Evolutionary conservation across 768 basidiomycete genomes (phyloP).

Genomic region (Mycena haematopus): DNA sequence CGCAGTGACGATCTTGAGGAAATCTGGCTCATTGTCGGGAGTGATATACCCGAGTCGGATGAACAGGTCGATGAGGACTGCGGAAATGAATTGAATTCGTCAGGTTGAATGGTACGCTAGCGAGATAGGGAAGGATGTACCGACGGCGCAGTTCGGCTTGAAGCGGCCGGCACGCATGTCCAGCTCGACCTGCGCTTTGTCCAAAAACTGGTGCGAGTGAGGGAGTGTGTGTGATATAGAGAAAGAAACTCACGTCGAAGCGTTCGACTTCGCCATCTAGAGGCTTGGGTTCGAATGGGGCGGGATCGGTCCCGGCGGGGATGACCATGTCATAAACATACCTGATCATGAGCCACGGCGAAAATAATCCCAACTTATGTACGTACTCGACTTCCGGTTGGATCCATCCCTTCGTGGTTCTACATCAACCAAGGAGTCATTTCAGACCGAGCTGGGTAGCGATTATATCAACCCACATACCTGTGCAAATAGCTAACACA

Average conservation of each 20-base stretch:
- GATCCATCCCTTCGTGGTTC: conserved; percentile 75
- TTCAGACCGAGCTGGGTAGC: no score
- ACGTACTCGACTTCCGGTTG: conserved; percentile 87
- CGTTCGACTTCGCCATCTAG: conserved; percentile 94
- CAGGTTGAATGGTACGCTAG: background rate
- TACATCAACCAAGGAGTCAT: conserved; percentile 30
- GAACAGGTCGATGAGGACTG: conserved; percentile 89
- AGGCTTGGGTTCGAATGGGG: conserved; percentile 69
- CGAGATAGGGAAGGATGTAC: conserved; percentile 46
- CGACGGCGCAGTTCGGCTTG: conserved; percentile 92
- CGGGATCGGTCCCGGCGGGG: conserved; percentile 55
- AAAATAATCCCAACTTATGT: background rate
- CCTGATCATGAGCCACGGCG: conserved; percentile 43
- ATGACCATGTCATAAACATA: conserved; percentile 86
- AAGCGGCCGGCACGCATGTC: conserved; percentile 76
- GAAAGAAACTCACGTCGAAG: conserved; percentile 69
- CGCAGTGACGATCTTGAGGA: conserved; percentile 74
- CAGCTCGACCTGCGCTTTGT: conserved; percentile 63
- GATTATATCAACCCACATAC: no score
- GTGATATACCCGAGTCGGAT: conserved; percentile 87
- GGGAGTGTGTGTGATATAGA: background rate
- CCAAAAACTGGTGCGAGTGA: conserved; percentile 58
- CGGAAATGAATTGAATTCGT: background rate
- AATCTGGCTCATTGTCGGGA: conserved; percentile 86
- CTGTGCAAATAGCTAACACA: conserved; percentile 83